Percentiles rank a stretch among this genome's conserved stretches.
Evolutionary conservation across 495 filamentous ascomycete genomes (phyloP).

Genomic region (Neurospora hispaniola): DNA sequence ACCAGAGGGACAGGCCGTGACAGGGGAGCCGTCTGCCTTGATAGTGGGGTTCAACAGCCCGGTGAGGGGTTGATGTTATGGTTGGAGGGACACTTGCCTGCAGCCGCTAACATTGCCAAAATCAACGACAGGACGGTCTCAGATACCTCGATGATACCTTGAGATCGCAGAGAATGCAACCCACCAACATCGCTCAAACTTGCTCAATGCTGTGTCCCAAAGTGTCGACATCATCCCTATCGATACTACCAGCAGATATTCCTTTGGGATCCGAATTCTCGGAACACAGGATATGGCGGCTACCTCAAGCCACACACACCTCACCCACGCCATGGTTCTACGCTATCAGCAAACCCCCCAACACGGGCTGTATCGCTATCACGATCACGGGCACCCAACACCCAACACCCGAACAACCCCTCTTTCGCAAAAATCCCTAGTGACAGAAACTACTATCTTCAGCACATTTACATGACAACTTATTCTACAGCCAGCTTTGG

Average conservation of each 20-base stretch:
- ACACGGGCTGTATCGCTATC: background rate
- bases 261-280: background rate
- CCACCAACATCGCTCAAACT: background rate
- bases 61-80: background rate
- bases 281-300: background rate
- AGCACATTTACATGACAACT: background rate
- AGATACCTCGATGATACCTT: no score
- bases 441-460: background rate
- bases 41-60: conserved; percentile 1
- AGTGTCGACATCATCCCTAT: background rate
- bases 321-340: background rate
- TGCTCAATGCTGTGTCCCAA: background rate
- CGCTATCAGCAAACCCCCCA: background rate
- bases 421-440: background rate
- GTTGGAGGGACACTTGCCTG: background rate
- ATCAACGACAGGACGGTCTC: background rate
- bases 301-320: background rate
- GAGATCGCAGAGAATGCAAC: background rate
- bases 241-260: background rate
- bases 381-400: background rate
- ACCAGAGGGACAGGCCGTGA: conserved; percentile 1
- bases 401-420: background rate
- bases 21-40: conserved; percentile 3
- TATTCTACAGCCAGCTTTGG: background rate
- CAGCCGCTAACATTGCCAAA: background rate